Evolutionary conservation across 352 stramenopile species (phyloP).

Genomic region (Thraustochytrium striatum): DNA sequence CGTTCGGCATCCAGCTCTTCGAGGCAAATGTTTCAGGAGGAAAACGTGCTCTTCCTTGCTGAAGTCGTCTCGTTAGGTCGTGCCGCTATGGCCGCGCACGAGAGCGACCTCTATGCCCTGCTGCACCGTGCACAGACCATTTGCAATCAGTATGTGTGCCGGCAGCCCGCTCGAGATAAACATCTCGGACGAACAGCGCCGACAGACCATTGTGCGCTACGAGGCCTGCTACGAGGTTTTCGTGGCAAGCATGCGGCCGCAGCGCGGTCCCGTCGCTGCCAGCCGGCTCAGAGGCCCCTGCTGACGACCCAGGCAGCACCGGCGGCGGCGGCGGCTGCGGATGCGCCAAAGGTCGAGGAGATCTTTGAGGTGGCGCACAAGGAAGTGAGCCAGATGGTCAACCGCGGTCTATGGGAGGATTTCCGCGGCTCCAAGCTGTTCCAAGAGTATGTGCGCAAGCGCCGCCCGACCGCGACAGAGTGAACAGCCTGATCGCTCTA

Average conservation of each 20-base stretch:
- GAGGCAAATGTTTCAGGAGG: conserved; percentile 14
- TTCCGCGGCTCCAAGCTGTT: not conserved
- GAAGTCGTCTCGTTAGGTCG: not conserved
- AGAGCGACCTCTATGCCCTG: conserved; percentile 1
- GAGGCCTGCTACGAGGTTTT: not conserved
- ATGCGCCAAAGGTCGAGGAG: not conserved
- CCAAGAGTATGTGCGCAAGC: not conserved
- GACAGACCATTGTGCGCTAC: not conserved
- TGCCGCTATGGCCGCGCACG: not conserved
- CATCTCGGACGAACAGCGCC: conserved; percentile 32
- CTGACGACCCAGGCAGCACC: not conserved
- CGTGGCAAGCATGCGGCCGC: too few species aligned
- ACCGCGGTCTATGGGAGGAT: conserved; percentile 24
- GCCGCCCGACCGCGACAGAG: too few species aligned
- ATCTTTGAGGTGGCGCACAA: conserved; percentile 19
- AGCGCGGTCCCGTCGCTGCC: too few species aligned
- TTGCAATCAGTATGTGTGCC: conserved; percentile 25
- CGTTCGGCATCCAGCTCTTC: conserved; percentile 23
- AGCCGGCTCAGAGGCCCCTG: not conserved
- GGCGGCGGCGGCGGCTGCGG: not conserved
- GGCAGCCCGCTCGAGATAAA: conserved; percentile 34
- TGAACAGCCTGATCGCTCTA: too few species aligned
- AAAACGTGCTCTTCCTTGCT: conserved; percentile 37
- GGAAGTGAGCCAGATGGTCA: conserved; percentile 6
- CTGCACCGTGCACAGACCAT: conserved; percentile 32